phyloP scores from a whole-genome alignment of 345 rosid genomes.

The Hibiscus mutabilis region DNA sequence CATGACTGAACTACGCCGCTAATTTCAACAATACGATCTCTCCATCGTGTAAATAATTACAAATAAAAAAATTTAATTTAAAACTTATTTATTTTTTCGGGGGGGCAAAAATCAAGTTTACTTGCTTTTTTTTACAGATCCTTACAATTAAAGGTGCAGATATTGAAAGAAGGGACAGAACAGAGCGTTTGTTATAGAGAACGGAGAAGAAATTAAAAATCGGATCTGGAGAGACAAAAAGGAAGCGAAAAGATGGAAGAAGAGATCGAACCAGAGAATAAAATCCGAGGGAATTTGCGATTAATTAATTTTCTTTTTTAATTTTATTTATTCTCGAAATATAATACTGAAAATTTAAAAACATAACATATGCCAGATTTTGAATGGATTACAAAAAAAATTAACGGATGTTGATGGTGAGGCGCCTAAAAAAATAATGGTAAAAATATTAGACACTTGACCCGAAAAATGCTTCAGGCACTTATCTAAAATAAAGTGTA shows the following conservation, averaged over 20 bases:
- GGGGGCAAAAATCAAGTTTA: background rate
- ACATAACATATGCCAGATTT: no score
- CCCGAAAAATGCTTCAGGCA: no score
- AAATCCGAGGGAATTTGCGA: no score
- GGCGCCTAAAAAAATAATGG: no score
- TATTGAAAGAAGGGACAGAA: slow-evolving; percentile 34
- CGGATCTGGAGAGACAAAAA: slow-evolving; percentile 13
- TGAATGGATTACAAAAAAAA: no score
- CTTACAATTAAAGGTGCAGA: slow-evolving; percentile 41
- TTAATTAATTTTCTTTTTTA: no score
- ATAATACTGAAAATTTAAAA: no score
- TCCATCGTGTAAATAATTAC: slow-evolving; percentile 15
- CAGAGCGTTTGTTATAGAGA: slow-evolving; percentile 5
- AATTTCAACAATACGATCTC: slow-evolving; percentile 50
- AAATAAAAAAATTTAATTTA: background rate
- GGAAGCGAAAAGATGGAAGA: slow-evolving; percentile 9
- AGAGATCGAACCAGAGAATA: slow-evolving; percentile 15
- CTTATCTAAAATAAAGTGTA: no score
- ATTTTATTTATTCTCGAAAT: no score
- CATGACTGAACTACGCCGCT: slow-evolving; percentile 58
- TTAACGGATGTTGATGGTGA: no score
- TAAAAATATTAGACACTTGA: no score
- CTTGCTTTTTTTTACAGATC: slow-evolving; percentile 24
- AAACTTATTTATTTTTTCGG: background rate
- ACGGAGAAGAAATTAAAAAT: slow-evolving; percentile 14